These are phyloP conservation scores for Ilex paraguariensis DNA, from an alignment of 305 asterid species.

Conservation along the genomic window DNA sequence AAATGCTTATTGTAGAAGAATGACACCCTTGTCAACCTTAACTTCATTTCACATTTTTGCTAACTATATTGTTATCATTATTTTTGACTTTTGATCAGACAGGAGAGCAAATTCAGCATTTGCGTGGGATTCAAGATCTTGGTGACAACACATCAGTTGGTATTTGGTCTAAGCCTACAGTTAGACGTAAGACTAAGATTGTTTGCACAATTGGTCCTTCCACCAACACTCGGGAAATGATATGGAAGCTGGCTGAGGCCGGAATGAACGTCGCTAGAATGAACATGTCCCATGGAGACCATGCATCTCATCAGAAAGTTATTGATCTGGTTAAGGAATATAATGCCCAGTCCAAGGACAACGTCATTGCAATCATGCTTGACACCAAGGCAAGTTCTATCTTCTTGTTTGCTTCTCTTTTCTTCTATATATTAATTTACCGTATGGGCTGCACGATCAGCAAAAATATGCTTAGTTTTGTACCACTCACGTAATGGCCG, in stretches of 20 bases:
- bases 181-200: conserved; percentile 92
- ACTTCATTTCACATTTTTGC: too few relatives aligned
- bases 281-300: conserved; percentile 99
- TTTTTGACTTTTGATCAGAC: conserved; percentile 30
- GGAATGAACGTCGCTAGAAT: conserved; percentile 99
- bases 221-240: conserved; percentile 84
- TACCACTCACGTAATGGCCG: not conserved
- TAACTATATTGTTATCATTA: not conserved
- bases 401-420: conserved; percentile 4
- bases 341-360: conserved; percentile 83
- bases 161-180: conserved; percentile 74
- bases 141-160: conserved; percentile 54
- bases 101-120: conserved; percentile 38
- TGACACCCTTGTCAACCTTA: too few relatives aligned
- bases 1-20: too few relatives aligned
- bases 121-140: conserved; percentile 54
- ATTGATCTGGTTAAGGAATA: conserved; percentile 95
- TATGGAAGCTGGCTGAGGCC: conserved; percentile 99
- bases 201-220: conserved; percentile 99
- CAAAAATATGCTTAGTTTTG: not conserved
- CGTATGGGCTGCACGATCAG: not conserved
- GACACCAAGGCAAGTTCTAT: conserved; percentile 81
- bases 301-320: conserved; percentile 94
- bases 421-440: not conserved
- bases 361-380: conserved; percentile 96